Percentiles rank a stretch among this genome's conserved stretches.
Conservation (phyloP, 108 stramenopile species). For the Pelagomonas calceolata region DNA sequence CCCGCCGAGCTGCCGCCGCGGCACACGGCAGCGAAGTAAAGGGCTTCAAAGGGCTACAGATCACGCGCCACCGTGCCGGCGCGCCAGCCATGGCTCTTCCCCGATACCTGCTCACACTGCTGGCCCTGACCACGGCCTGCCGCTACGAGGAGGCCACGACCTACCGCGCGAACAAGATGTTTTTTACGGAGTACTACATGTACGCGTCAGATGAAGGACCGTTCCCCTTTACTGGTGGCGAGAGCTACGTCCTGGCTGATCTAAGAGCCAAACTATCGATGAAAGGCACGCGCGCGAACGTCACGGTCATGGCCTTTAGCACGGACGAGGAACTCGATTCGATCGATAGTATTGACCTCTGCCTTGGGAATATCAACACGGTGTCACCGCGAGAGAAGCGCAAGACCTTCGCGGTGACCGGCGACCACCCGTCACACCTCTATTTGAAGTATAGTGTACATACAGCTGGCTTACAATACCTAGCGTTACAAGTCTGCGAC, state of each 20-base stretch:
- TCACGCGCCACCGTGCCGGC: too few species aligned
- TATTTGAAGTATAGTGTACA: constrained; percentile 7
- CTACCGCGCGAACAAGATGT: neutral
- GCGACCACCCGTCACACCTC: neutral
- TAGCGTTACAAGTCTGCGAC: constrained; percentile 21
- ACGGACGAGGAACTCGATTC: constrained; percentile 3
- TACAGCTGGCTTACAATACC: constrained; percentile 22
- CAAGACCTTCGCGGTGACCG: too few species aligned
- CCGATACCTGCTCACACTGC: too few species aligned
- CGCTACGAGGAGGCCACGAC: too few species aligned
- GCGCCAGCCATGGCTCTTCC: too few species aligned
- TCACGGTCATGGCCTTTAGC: constrained; percentile 1
- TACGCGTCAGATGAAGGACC: constrained; percentile 8
- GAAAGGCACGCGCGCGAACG: neutral
- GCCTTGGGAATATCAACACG: too few species aligned
- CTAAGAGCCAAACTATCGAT: neutral
- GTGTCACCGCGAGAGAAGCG: too few species aligned
- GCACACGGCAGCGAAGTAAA: too few species aligned
- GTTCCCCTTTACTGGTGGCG: neutral
- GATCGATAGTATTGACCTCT: neutral
- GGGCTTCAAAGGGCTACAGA: too few species aligned
- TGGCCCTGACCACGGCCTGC: too few species aligned
- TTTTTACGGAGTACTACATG: neutral
- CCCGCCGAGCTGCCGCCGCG: too few species aligned
- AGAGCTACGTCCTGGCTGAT: neutral